Conservation (phyloP, 306 rosid species). For the Citrullus amarus region DNA sequence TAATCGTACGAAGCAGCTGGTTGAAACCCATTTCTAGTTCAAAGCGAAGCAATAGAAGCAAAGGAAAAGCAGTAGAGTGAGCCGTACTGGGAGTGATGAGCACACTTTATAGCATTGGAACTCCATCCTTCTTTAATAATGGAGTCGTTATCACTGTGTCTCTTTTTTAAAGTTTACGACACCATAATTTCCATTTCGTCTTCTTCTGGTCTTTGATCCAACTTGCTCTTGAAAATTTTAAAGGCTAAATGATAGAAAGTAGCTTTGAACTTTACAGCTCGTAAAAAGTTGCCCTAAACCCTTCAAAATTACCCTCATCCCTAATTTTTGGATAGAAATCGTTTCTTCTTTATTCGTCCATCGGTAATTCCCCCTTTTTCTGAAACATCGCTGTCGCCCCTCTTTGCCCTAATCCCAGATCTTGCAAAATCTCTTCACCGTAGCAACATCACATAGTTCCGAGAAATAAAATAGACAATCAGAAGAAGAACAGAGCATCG, state of each 20-base stretch:
- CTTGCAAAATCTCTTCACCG: background rate
- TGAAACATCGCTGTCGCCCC: background rate
- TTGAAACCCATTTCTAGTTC: slow-evolving; percentile 19
- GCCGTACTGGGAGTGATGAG: background rate
- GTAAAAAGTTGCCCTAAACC: no score
- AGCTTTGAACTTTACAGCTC: no score
- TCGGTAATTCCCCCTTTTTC: background rate
- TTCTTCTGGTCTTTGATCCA: background rate
- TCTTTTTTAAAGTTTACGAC: background rate
- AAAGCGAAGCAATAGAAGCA: background rate
- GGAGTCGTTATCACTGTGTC: background rate
- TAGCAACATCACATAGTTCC: background rate
- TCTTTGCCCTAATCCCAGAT: background rate
- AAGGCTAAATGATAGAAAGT: no score
- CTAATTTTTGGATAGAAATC: no score
- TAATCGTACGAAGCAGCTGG: slow-evolving; percentile 26
- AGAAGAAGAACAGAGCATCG: background rate
- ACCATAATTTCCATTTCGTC: background rate
- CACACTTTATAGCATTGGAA: background rate
- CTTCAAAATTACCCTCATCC: no score
- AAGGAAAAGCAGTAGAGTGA: background rate
- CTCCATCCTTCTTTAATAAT: background rate
- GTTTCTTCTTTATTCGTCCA: no score
- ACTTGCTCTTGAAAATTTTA: background rate
- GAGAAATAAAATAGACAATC: background rate